Conservation (phyloP, 176 grass and related monocot species). For the Poa pratensis region DNA sequence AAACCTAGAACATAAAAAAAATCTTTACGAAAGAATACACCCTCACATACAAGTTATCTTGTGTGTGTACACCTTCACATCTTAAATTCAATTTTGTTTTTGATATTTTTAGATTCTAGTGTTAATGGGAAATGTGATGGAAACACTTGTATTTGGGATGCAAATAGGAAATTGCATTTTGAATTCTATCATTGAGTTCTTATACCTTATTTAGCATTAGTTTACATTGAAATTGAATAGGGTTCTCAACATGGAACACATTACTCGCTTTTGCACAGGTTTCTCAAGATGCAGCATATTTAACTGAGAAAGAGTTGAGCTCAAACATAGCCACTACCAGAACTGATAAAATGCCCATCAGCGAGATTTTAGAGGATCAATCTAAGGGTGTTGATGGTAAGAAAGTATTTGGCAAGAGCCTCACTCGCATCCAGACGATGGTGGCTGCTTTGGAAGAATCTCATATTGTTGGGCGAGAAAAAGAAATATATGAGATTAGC, state of each 20-base stretch:
- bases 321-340: neutral
- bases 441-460: neutral
- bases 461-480: neutral
- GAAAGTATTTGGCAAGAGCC: neutral
- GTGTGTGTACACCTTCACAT: neutral
- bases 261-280: neutral
- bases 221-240: neutral
- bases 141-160: neutral
- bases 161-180: neutral
- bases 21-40: neutral
- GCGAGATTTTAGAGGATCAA: neutral
- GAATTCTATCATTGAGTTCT: neutral
- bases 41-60: neutral
- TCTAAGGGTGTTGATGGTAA: neutral
- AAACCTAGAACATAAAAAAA: neutral
- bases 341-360: neutral
- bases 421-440: neutral
- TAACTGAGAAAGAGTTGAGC: neutral
- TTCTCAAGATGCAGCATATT: neutral
- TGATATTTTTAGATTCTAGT: neutral
- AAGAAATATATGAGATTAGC: neutral
- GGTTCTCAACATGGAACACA: neutral
- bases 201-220: neutral
- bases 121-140: neutral
- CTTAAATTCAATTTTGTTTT: neutral